Evolutionary conservation across 2,329 filamentous ascomycete species (phyloP).

Genomic region (Epichloe coenophiala): DNA sequence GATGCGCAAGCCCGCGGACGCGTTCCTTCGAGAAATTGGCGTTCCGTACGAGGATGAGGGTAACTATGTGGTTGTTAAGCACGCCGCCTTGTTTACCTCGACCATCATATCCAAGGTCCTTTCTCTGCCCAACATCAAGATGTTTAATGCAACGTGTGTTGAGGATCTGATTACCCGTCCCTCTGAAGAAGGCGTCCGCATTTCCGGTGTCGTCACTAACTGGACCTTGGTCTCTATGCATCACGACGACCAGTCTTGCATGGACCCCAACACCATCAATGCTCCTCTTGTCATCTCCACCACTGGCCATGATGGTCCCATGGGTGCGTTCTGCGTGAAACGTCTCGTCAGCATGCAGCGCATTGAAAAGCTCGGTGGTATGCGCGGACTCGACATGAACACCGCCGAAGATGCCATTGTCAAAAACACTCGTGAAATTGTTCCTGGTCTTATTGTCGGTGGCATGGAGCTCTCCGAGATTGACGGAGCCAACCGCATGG

Average conservation of each 20-base stretch:
- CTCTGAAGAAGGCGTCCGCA: constrained; percentile 42
- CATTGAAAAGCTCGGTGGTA: constrained; percentile 73
- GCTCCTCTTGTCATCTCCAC: constrained; percentile 79
- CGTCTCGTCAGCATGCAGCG: constrained; percentile 78
- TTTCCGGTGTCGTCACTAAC: constrained; percentile 88
- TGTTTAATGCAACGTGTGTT: constrained; percentile 88
- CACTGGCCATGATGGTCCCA: constrained; percentile 81
- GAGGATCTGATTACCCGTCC: constrained; percentile 85
- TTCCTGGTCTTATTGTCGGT: constrained; percentile 80
- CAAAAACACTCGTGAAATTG: constrained; percentile 77
- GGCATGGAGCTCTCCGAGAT: constrained; percentile 90
- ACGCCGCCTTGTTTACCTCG: constrained; percentile 82
- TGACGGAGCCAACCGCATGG: constrained; percentile 87
- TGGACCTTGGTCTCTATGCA: constrained; percentile 86
- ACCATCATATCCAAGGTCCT: constrained; percentile 77
- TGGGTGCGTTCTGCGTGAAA: constrained; percentile 85
- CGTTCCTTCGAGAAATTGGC: constrained; percentile 67
- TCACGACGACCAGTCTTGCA: constrained; percentile 83
- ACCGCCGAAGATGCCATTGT: constrained; percentile 85
- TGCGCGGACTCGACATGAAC: constrained; percentile 91
- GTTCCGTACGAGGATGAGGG: constrained; percentile 82
- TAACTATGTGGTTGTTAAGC: constrained; percentile 83
- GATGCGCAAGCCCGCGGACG: constrained; percentile 83
- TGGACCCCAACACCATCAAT: constrained; percentile 97
- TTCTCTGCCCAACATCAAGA: constrained; percentile 78